Evolutionary conservation across 2,329 filamentous ascomycete genomes (phyloP).

Genomic region (Paraconiothyrium brasiliense): DNA sequence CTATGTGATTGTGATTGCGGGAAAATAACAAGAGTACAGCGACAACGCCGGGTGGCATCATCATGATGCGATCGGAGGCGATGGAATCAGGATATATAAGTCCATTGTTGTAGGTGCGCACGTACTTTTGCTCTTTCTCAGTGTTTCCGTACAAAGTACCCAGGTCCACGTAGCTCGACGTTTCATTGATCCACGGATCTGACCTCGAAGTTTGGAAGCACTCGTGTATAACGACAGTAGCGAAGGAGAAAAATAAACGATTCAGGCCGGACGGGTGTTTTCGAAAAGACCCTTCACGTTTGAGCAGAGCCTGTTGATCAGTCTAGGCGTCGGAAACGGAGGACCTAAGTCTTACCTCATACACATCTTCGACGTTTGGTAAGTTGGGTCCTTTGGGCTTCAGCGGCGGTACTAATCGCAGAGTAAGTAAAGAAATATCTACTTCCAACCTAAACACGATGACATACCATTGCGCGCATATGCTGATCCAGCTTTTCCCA

Average conservation of each 20-base stretch:
- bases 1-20: constrained; percentile 83
- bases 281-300: constrained; percentile 65
- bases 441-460: neutral
- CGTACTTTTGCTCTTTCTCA: constrained; percentile 62
- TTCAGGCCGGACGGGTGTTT: constrained; percentile 76
- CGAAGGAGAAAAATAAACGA: constrained; percentile 75
- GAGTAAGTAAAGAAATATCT: neutral
- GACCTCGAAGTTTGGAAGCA: constrained; percentile 69
- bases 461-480: constrained; percentile 60
- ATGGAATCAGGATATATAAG: constrained; percentile 74
- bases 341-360: constrained; percentile 51
- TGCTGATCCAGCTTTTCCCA: constrained; percentile 63
- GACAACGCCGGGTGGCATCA: constrained; percentile 73
- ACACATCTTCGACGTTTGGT: constrained; percentile 66
- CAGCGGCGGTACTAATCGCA: constrained; percentile 60
- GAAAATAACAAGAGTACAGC: constrained; percentile 72
- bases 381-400: constrained; percentile 58
- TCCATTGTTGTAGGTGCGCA: constrained; percentile 64
- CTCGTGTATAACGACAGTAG: constrained; percentile 68
- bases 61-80: constrained; percentile 67
- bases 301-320: constrained; percentile 64
- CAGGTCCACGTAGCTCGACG: constrained; percentile 76
- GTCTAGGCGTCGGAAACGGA: neutral
- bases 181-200: constrained; percentile 69
- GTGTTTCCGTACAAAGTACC: constrained; percentile 76